Conservation (phyloP, 1,284 basidiomycete genomes). For the Ceratobasidium sp. region DNA sequence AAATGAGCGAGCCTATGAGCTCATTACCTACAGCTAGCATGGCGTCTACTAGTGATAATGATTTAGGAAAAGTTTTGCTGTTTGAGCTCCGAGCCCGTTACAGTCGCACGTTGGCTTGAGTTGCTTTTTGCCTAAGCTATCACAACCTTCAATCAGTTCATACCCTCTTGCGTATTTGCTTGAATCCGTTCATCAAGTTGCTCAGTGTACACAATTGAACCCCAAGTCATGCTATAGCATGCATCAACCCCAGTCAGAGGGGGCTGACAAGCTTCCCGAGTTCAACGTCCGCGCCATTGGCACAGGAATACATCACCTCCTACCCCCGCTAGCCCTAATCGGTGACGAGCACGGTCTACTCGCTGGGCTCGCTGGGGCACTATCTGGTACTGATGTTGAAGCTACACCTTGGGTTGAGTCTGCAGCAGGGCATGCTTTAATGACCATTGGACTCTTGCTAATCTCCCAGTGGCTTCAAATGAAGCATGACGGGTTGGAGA, state of each 20-base stretch:
- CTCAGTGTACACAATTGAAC: background rate
- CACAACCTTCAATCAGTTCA: background rate
- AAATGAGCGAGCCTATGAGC: background rate
- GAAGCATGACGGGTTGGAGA: too few species aligned
- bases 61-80: background rate
- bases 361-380: background rate
- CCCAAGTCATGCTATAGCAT: background rate
- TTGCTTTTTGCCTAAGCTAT: background rate
- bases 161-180: background rate
- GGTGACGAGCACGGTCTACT: background rate
- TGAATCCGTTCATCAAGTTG: background rate
- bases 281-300: background rate
- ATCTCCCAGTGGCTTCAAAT: too few species aligned
- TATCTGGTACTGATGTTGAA: background rate
- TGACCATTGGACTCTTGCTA: too few species aligned
- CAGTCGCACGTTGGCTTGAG: slow-evolving; percentile 4
- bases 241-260: background rate
- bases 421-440: too few species aligned
- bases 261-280: background rate
- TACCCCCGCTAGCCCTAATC: background rate
- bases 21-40: background rate
- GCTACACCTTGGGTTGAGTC: too few species aligned
- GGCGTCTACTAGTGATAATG: too few species aligned
- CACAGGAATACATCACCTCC: background rate
- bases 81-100: slow-evolving; percentile 8